Conservation (phyloP, 805 yeast genomes). For the Teunomyces funiuensis region DNA sequence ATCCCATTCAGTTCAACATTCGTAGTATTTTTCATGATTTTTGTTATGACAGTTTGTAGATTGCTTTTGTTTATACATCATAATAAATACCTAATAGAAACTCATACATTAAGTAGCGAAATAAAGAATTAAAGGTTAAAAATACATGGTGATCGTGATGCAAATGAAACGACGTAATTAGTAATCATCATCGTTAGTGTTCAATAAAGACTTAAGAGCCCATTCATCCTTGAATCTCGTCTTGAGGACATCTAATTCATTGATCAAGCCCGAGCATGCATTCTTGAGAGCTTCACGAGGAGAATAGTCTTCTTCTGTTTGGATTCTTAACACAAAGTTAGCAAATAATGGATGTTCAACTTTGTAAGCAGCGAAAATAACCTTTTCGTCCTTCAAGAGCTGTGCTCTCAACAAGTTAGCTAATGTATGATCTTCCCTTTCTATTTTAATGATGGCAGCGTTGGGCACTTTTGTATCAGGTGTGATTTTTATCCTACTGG, state of each 20-base stretch:
- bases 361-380: constrained; percentile 95
- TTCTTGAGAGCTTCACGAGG: constrained; percentile 88
- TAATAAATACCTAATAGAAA: constrained; percentile 5
- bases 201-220: constrained; percentile 76
- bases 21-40: constrained; percentile 4
- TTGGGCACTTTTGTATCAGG: constrained; percentile 96
- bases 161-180: constrained; percentile 4
- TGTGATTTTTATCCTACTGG: constrained; percentile 65
- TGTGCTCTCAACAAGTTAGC: constrained; percentile 89
- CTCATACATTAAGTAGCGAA: neutral
- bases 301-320: constrained; percentile 91
- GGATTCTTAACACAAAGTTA: constrained; percentile 88
- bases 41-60: constrained; percentile 1
- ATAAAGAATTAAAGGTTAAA: constrained; percentile 3
- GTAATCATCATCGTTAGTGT: constrained; percentile 46
- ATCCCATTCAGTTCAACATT: neutral
- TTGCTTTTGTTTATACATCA: neutral
- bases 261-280: constrained; percentile 83
- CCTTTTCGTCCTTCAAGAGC: constrained; percentile 80
- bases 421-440: constrained; percentile 95
- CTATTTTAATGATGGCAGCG: constrained; percentile 88
- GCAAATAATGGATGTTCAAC: constrained; percentile 98
- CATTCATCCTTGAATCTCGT: constrained; percentile 88
- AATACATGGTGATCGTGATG: constrained; percentile 5
- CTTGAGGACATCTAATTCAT: constrained; percentile 71